Conservation (phyloP, 2,329 filamentous ascomycete genomes). For the Aureobasidium subglaciale region DNA sequence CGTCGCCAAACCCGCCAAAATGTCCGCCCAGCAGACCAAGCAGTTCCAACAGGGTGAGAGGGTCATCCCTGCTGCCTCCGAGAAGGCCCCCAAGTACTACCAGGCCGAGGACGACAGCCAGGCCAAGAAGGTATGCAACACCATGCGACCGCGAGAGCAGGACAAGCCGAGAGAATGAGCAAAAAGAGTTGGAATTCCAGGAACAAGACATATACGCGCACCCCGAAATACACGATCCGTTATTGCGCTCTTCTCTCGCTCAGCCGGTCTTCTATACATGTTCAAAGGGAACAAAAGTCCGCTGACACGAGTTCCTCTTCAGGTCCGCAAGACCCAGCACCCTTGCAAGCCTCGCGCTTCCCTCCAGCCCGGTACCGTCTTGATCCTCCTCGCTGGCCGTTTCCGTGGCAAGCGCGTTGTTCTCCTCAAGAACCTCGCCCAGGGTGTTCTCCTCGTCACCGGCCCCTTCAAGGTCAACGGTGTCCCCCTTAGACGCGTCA, state of each 20-base stretch:
- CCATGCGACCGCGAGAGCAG: not conserved
- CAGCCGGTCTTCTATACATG: not conserved
- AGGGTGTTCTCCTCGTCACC: constrained; percentile 97
- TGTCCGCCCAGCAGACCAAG: constrained; percentile 56
- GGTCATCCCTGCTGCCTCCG: constrained; percentile 74
- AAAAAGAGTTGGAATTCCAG: constrained; percentile 3
- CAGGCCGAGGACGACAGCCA: constrained; percentile 83
- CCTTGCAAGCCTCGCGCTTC: constrained; percentile 79
- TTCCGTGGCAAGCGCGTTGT: constrained; percentile 99
- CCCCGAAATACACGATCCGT: not conserved
- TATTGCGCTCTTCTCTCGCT: constrained; percentile 4
- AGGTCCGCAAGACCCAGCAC: constrained; percentile 93
- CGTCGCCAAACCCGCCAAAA: constrained; percentile 15
- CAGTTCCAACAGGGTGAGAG: constrained; percentile 96
- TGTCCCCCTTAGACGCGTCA: constrained; percentile 89
- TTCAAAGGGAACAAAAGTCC: not conserved
- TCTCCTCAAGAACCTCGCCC: constrained; percentile 93
- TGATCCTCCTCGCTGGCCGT: constrained; percentile 98
- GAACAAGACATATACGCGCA: not conserved
- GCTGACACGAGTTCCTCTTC: constrained; percentile 22
- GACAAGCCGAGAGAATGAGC: constrained; percentile 2
- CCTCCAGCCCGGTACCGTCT: constrained; percentile 88
- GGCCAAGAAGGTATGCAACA: constrained; percentile 82
- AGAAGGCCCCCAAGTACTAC: constrained; percentile 99
- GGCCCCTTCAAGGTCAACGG: constrained; percentile 99